Conservation (phyloP, 345 rosid species). For the Clausena lansium region DNA sequence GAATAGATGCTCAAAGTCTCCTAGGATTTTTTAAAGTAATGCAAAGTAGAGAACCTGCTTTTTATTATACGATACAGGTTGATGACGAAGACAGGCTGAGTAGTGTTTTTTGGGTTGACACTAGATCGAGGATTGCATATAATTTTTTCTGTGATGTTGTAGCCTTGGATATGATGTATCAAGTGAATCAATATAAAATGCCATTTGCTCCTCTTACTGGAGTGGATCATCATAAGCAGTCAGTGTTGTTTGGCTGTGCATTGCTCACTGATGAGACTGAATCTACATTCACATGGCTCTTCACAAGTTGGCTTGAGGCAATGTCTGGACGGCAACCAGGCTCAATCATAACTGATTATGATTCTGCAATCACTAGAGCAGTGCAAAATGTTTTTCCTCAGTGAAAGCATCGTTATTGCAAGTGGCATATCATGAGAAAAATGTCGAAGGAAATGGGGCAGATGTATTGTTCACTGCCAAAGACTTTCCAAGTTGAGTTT, state of each 20-base stretch:
- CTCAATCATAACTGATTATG: constrained; percentile 26
- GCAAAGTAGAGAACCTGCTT: constrained; percentile 28
- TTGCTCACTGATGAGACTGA: constrained; percentile 33
- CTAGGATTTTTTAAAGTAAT: constrained; percentile 29
- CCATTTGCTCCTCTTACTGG: constrained; percentile 36
- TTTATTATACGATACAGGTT: constrained; percentile 30
- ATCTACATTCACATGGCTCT: no score
- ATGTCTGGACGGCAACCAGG: constrained; percentile 30
- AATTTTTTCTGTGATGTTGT: constrained; percentile 30
- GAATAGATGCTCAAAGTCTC: constrained; percentile 25
- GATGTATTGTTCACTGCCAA: constrained; percentile 19
- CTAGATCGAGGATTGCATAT: constrained; percentile 28
- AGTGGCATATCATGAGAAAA: constrained; percentile 30
- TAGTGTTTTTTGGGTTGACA: constrained; percentile 36
- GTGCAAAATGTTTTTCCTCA: constrained; percentile 24
- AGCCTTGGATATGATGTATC: constrained; percentile 28
- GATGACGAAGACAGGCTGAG: constrained; percentile 32
- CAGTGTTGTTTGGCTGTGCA: constrained; percentile 34
- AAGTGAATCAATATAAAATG: constrained; percentile 28
- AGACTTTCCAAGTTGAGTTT: constrained; percentile 30
- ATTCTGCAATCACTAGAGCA: constrained; percentile 29
- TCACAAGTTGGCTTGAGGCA: constrained; percentile 36
- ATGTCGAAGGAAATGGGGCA: constrained; percentile 32
- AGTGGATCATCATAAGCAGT: constrained; percentile 36
- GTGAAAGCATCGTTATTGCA: constrained; percentile 30